A percentile compares a stretch with the other conserved stretches of the same genome.
Conservation (phyloP, 2,329 filamentous ascomycete species). For the Albophoma yamanashiensis region DNA sequence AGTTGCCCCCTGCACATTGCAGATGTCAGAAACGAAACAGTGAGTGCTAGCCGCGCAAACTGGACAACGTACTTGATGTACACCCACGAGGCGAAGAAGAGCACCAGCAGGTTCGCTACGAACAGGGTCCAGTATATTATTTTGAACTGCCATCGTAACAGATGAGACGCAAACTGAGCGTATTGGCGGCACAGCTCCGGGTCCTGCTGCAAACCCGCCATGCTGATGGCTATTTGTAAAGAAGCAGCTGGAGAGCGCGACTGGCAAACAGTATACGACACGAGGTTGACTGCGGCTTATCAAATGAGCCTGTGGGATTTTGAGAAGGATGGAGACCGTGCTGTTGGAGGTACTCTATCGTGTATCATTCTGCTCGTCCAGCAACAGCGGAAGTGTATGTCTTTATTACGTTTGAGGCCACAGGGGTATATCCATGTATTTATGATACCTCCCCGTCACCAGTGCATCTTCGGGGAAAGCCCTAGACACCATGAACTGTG, state of each 20-base stretch:
- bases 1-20: constrained; percentile 18
- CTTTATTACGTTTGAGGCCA: not conserved
- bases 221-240: not conserved
- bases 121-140: constrained; percentile 37
- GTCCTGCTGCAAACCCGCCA: constrained; percentile 9
- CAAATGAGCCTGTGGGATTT: not conserved
- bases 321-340: too few species aligned
- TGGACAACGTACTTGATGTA: constrained; percentile 25
- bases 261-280: not conserved
- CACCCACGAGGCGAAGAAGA: constrained; percentile 32
- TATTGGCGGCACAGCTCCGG: constrained; percentile 25
- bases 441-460: not conserved
- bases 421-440: too few species aligned
- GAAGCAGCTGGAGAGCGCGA: not conserved
- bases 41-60: too few species aligned
- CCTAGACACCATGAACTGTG: not conserved
- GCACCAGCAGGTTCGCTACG: constrained; percentile 28
- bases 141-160: constrained; percentile 31
- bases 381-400: not conserved
- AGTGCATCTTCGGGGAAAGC: too few species aligned
- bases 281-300: not conserved
- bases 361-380: not conserved
- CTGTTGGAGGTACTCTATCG: not conserved
- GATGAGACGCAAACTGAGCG: constrained; percentile 31
- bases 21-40: not conserved